Evolutionary conservation across 306 rosid genomes (phyloP), one percentile per base, ranked within the genome.

Genomic region (Vachellia collinsii): DNA sequence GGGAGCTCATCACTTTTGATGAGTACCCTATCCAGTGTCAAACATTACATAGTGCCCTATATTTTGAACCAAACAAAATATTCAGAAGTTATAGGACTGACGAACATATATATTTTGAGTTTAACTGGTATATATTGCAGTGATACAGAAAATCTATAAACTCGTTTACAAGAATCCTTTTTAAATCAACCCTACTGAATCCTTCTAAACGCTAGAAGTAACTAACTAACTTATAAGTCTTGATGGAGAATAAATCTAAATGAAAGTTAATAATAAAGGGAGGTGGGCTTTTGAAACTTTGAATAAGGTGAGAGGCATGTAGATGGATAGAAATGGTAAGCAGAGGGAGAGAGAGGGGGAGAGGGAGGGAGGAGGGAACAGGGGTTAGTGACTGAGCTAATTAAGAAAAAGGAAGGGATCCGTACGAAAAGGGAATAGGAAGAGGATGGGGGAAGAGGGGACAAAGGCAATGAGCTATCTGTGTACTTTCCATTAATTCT

Each of bases 311-410:
- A 74, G 77, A 79, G 65, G 81, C 46, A 72, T 59, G 16, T 3
- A 22, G 36, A 23, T 59, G 10, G 4, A 59, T 59, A 23, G 4
- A 59, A 85, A 83, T 63, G 85, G 86, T 80, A 88, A 64, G n/a
- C 77, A 10, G 17, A 43, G 72, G 80, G 84, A 74, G 75, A 56
- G 20, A 79, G 81, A 81, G 74, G 82, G n/a, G n/a, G n/a, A n/a
- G 17, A 43, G 72, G 80, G 84, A 74, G 75, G n/a, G 20, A 79
- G 81, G 74, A 69, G 56, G 38, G 83, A 84, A 87, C 62, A 82
- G 87, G 75, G 88, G 38, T 75, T 80, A 83, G 84, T 82, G 91
- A 89, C 90, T 71, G 91, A 70, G 80, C 87, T 53, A 74, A 87
- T 77, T 63, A 66, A 79, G 79, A 86, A 84, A 84, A 85, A 77